These are phyloP conservation scores for Xylariales sp. DNA, from an alignment of 2,329 filamentous ascomycete species.

Conservation along the genomic window DNA sequence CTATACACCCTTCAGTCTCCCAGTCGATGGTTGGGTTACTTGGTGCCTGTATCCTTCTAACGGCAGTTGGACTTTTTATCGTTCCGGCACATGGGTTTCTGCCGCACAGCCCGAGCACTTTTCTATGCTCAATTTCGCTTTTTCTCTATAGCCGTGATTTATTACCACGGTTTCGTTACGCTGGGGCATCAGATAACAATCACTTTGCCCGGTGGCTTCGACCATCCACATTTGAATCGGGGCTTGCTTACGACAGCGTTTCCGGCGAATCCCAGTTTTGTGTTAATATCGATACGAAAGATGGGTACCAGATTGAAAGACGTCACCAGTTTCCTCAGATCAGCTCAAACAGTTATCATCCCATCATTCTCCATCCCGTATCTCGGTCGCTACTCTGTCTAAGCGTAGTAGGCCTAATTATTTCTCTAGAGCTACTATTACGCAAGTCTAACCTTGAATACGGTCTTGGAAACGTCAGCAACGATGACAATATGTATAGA, in stretches of 20 bases:
- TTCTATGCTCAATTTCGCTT: neutral
- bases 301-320: neutral
- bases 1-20: neutral
- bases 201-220: neutral
- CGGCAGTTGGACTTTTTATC: neutral
- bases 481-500: neutral
- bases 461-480: slow-evolving; percentile 10
- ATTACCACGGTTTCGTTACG: neutral
- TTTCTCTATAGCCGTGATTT: neutral
- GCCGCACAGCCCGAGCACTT: neutral
- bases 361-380: slow-evolving; percentile 4
- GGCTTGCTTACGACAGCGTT: neutral
- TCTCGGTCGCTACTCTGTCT: neutral
- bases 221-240: neutral
- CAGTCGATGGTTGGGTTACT: neutral
- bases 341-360: slow-evolving; percentile 5
- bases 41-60: neutral
- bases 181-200: slow-evolving; percentile 5
- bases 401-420: neutral
- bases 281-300: neutral
- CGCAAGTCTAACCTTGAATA: slow-evolving; percentile 3
- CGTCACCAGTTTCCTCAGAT: neutral
- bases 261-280: neutral
- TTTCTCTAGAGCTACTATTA: slow-evolving; percentile 3
- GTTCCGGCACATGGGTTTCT: neutral